A percentile compares a stretch with the other conserved stretches of the same genome.
These are phyloP conservation scores for Diaporthe citrichinensis DNA, from an alignment of 2,329 filamentous ascomycete genomes.

Conservation along the genomic window DNA sequence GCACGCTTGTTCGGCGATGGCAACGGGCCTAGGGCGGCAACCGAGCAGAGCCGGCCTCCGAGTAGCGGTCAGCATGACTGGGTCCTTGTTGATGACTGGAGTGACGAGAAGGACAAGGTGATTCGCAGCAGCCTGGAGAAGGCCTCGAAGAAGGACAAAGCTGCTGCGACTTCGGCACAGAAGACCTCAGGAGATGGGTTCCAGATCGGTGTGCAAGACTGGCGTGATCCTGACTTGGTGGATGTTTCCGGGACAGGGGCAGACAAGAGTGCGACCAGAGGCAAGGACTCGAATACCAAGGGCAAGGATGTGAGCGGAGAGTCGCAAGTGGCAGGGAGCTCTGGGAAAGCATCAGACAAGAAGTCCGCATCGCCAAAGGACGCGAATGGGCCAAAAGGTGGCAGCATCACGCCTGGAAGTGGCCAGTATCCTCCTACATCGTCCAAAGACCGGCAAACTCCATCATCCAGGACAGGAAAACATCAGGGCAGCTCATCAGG, in stretches of 20 bases:
- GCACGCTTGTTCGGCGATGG: slow-evolving; percentile 57
- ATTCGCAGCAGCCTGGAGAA: slow-evolving; percentile 52
- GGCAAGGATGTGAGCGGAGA: slow-evolving; percentile 33
- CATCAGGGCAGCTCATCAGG: slow-evolving; percentile 49
- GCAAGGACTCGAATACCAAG: slow-evolving; percentile 32
- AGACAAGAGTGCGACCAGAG: slow-evolving; percentile 46
- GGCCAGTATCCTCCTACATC: slow-evolving; percentile 73
- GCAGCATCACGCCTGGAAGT: slow-evolving; percentile 79
- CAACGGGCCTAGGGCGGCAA: slow-evolving; percentile 48
- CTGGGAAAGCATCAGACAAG: slow-evolving; percentile 46
- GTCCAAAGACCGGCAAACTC: slow-evolving; percentile 47
- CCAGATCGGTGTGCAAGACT: slow-evolving; percentile 88
- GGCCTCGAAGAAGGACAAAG: slow-evolving; percentile 51
- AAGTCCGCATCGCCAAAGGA: slow-evolving; percentile 43
- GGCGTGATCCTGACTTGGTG: slow-evolving; percentile 84
- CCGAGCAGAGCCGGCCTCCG: slow-evolving; percentile 74
- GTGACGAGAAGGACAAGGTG: slow-evolving; percentile 42
- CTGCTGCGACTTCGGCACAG: slow-evolving; percentile 41
- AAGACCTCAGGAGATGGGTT: slow-evolving; percentile 70
- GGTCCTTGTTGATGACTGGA: slow-evolving; percentile 76
- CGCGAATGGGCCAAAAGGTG: slow-evolving; percentile 66
- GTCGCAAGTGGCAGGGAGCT: slow-evolving; percentile 39
- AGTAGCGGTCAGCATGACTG: slow-evolving; percentile 82
- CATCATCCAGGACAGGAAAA: slow-evolving; percentile 43
- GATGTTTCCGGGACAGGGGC: slow-evolving; percentile 52